phyloP scores from a whole-genome alignment of 2,329 filamentous ascomycete genomes.

The Didymella lethalis region DNA sequence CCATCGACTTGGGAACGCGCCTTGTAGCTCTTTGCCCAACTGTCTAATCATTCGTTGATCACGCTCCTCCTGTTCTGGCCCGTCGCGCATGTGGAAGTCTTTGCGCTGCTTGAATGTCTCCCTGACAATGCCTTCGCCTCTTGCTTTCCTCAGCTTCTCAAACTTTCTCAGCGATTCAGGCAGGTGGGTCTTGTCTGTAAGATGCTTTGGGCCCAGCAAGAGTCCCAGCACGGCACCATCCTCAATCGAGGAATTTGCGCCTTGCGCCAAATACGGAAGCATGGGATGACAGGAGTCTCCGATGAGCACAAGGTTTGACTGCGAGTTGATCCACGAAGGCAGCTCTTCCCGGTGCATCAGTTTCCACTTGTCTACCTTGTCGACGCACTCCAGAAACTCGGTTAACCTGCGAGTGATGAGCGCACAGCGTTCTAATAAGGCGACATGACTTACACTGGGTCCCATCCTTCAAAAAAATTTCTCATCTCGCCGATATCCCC shows the following conservation, averaged over 20 bases:
- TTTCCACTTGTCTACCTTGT: conserved; percentile 73
- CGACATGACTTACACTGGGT: conserved; percentile 62
- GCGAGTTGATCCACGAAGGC: conserved; percentile 52
- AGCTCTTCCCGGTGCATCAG: conserved; percentile 62
- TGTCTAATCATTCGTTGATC: conserved; percentile 66
- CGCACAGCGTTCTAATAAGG: conserved; percentile 25
- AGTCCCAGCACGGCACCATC: conserved; percentile 71
- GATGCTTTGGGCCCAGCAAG: conserved; percentile 53
- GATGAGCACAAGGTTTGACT: conserved; percentile 64
- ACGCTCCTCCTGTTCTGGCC: conserved; percentile 64
- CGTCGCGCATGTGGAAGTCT: conserved; percentile 56
- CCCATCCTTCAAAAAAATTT: conserved; percentile 68
- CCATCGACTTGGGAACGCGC: conserved; percentile 70
- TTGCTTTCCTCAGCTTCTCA: conserved; percentile 56
- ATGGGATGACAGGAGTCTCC: conserved; percentile 48
- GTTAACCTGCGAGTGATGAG: conserved; percentile 27
- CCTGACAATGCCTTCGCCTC: conserved; percentile 64
- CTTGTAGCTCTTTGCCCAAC: conserved; percentile 59
- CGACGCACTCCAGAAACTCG: conserved; percentile 55
- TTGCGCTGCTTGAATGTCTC: conserved; percentile 65
- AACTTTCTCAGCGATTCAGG: conserved; percentile 55
- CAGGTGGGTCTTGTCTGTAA: conserved; percentile 29
- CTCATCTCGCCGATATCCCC: conserved; percentile 69
- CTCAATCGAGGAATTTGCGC: conserved; percentile 72
- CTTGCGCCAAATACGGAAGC: conserved; percentile 47